Conservation (phyloP, 2,329 filamentous ascomycete genomes). For the Hortaea werneckii region DNA sequence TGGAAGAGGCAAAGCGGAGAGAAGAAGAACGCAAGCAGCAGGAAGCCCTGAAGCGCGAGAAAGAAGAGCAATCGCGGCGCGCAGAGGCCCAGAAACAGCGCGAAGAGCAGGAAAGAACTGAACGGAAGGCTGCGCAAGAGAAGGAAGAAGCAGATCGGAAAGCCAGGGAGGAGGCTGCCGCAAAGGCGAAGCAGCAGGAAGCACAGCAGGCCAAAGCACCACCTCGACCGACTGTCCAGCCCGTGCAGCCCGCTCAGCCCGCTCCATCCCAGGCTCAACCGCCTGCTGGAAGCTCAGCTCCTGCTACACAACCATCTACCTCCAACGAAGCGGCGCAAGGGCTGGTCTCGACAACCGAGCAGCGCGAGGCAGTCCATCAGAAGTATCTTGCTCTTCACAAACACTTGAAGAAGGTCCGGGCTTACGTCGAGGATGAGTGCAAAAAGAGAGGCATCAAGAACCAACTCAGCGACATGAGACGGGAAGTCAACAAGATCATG, state of each 20-base stretch:
- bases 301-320: not conserved
- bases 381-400: conserved; percentile 52
- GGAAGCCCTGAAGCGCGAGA: conserved; percentile 11
- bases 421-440: conserved; percentile 44
- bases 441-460: conserved; percentile 44
- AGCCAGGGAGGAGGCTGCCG: conserved; percentile 11
- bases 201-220: not conserved
- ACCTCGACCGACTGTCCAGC: not conserved
- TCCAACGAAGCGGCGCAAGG: not conserved
- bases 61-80: conserved; percentile 14
- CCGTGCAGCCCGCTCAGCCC: not conserved
- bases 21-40: conserved; percentile 12
- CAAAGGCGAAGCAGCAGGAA: not conserved
- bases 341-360: conserved; percentile 7
- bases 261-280: not conserved
- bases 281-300: not conserved
- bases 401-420: conserved; percentile 52
- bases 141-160: conserved; percentile 19
- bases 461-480: conserved; percentile 58
- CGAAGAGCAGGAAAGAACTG: conserved; percentile 22
- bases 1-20: conserved; percentile 19
- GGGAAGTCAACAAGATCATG: conserved; percentile 60
- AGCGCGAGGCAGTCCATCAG: conserved; percentile 35
- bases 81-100: conserved; percentile 9
- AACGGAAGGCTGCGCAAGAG: conserved; percentile 12